Evolutionary conservation across 2,329 filamentous ascomycete genomes (phyloP).

Genomic region (Lachnellula occidentalis): DNA sequence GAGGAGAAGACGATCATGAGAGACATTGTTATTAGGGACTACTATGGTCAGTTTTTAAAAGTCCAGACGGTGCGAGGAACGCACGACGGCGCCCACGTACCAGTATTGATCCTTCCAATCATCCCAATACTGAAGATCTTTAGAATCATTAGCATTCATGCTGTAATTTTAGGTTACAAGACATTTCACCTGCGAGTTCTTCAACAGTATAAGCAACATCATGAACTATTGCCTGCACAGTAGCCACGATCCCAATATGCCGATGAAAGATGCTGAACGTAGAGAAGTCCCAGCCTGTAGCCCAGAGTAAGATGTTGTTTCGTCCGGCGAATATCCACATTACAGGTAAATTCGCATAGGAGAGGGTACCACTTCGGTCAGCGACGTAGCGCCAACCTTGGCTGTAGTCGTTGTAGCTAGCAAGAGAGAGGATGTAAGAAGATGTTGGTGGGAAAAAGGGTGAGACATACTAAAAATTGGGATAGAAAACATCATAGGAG

Average conservation of each 20-base stretch:
- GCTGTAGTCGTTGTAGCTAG: conserved; percentile 14
- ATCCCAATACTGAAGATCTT: background rate
- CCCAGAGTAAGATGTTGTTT: conserved; percentile 61
- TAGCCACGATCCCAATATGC: conserved; percentile 58
- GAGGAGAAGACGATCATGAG: conserved; percentile 34
- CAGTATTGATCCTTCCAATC: background rate
- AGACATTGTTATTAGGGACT: background rate
- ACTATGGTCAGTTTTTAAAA: background rate
- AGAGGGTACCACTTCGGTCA: conserved; percentile 59
- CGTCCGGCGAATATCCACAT: conserved; percentile 63
- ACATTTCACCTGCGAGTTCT: conserved; percentile 30
- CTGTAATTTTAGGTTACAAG: conserved; percentile 23
- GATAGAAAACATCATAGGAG: conserved; percentile 1
- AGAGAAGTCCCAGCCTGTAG: conserved; percentile 64
- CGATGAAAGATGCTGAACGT: conserved; percentile 65
- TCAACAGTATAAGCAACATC: conserved; percentile 49
- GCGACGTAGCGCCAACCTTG: conserved; percentile 50
- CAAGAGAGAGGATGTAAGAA: conserved; percentile 29
- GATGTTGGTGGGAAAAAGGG: background rate
- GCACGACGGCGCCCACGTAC: background rate
- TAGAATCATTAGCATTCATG: background rate
- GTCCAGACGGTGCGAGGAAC: background rate
- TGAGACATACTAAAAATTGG: conserved; percentile 2
- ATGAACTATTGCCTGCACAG: conserved; percentile 57
- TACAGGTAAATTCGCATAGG: conserved; percentile 57